phyloP scores from a whole-genome alignment of 2,329 filamentous ascomycete genomes.

The Diaporthe batatas region DNA sequence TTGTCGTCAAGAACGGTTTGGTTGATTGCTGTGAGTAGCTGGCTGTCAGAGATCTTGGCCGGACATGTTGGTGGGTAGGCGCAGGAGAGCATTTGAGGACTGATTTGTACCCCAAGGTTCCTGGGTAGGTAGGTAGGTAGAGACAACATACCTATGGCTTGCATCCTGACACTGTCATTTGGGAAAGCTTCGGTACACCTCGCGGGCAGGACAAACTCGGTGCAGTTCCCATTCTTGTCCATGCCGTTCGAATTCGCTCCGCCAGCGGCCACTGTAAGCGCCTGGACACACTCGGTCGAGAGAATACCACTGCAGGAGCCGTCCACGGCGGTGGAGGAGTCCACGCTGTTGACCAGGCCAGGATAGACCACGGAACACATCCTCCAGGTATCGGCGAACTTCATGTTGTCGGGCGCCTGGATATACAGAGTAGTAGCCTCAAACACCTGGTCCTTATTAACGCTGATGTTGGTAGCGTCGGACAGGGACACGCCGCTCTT shows the following conservation, averaged over 20 bases:
- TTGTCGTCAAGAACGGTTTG: constrained; percentile 33
- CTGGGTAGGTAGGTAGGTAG: too few relatives aligned
- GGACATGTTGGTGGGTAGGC: neutral
- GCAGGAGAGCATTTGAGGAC: too few relatives aligned
- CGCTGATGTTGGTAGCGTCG: constrained; percentile 27
- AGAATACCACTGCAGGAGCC: constrained; percentile 25
- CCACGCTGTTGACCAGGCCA: constrained; percentile 10
- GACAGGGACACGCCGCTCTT: constrained; percentile 30
- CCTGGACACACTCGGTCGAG: constrained; percentile 19
- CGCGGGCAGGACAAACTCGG: constrained; percentile 3
- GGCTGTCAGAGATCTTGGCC: neutral
- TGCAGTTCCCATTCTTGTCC: constrained; percentile 27
- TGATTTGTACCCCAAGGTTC: too few relatives aligned
- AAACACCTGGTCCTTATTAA: constrained; percentile 30
- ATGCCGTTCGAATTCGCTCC: constrained; percentile 22
- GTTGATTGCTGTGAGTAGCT: constrained; percentile 17
- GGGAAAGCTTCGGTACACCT: constrained; percentile 27
- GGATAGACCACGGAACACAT: constrained; percentile 36
- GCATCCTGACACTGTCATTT: constrained; percentile 1
- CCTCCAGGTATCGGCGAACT: constrained; percentile 30
- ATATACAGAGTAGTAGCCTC: constrained; percentile 36
- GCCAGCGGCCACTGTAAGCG: constrained; percentile 21
- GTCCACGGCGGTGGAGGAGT: constrained; percentile 13
- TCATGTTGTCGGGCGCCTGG: constrained; percentile 11
- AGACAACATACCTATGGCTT: constrained; percentile 6